A percentile compares a stretch with the other conserved stretches of the same genome.
phyloP scores from a whole-genome alignment of 2,329 filamentous ascomycete genomes.

The Mycocentrospora acerina region DNA sequence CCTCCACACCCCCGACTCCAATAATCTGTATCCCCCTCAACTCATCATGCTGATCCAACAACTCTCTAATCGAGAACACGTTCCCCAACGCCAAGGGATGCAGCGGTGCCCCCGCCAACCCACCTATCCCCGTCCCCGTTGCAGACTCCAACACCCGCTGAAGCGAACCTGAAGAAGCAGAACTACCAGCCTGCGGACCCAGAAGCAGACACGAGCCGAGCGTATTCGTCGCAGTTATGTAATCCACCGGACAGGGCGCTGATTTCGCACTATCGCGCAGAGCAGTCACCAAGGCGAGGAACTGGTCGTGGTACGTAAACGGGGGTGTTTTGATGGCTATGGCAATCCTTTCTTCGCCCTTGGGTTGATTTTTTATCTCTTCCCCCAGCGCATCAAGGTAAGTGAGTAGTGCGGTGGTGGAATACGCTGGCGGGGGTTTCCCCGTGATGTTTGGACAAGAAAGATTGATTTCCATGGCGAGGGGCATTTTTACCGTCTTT shows the following conservation, averaged over 20 bases:
- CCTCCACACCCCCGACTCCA: conserved; percentile 71
- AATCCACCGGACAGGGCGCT: conserved; percentile 54
- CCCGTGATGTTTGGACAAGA: conserved; percentile 74
- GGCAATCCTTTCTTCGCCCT: conserved; percentile 35
- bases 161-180: conserved; percentile 15
- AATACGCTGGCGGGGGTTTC: conserved; percentile 71
- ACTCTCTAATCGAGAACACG: conserved; percentile 63
- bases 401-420: conserved; percentile 49
- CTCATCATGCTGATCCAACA: conserved; percentile 56
- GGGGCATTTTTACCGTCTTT: conserved; percentile 43
- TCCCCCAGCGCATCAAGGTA: conserved; percentile 57
- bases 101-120: conserved; percentile 70
- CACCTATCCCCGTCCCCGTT: conserved; percentile 62
- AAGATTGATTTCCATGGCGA: conserved; percentile 76
- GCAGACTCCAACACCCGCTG: conserved; percentile 53
- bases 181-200: conserved; percentile 15
- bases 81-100: conserved; percentile 76
- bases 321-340: conserved; percentile 75
- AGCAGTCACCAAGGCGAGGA: conserved; percentile 56
- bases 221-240: conserved; percentile 75
- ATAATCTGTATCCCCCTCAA: conserved; percentile 64
- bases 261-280: conserved; percentile 43
- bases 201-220: conserved; percentile 69
- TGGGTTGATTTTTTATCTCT: conserved; percentile 23
- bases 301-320: conserved; percentile 71